Percentiles rank a stretch among this genome's conserved stretches.
Evolutionary conservation across 2,329 filamentous ascomycete species (phyloP).

Genomic region (Epichloe baconii): DNA sequence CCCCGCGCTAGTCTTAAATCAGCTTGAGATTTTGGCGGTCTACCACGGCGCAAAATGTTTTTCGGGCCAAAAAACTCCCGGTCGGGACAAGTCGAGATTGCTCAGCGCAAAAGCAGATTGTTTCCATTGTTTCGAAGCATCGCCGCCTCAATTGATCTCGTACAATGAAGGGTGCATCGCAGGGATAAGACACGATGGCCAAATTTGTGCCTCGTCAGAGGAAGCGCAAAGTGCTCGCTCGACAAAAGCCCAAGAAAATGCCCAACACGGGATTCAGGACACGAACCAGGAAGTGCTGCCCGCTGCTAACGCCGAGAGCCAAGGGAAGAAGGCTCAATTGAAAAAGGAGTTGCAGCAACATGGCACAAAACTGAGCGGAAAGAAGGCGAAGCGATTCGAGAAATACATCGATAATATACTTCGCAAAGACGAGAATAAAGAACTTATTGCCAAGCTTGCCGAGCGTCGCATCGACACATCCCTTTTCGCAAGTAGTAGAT

Average conservation of each 20-base stretch:
- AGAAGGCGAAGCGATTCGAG: conserved; percentile 54
- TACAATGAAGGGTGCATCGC: background rate
- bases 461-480: conserved; percentile 69
- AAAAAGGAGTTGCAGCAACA: conserved; percentile 39
- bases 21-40: conserved; percentile 22
- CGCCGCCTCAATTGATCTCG: background rate
- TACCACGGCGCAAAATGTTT: conserved; percentile 20
- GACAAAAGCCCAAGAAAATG: conserved; percentile 36
- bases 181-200: conserved; percentile 24
- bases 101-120: background rate
- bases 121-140: conserved; percentile 12
- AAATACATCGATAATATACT: conserved; percentile 80
- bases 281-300: conserved; percentile 24
- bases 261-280: conserved; percentile 24
- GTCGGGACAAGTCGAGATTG: background rate
- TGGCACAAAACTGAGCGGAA: conserved; percentile 43
- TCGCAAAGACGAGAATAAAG: conserved; percentile 82
- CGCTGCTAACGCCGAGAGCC: conserved; percentile 34
- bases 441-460: conserved; percentile 71
- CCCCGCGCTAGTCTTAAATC: conserved; percentile 23
- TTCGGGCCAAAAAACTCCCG: conserved; percentile 9
- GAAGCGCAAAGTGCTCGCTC: conserved; percentile 56
- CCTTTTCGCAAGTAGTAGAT: conserved; percentile 63
- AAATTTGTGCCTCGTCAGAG: conserved; percentile 52
- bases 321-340: conserved; percentile 41